Evolutionary conservation across 441 rosid species (phyloP), one percentile per base, ranked within the genome.

Genomic region (Macaranga tanarius): DNA sequence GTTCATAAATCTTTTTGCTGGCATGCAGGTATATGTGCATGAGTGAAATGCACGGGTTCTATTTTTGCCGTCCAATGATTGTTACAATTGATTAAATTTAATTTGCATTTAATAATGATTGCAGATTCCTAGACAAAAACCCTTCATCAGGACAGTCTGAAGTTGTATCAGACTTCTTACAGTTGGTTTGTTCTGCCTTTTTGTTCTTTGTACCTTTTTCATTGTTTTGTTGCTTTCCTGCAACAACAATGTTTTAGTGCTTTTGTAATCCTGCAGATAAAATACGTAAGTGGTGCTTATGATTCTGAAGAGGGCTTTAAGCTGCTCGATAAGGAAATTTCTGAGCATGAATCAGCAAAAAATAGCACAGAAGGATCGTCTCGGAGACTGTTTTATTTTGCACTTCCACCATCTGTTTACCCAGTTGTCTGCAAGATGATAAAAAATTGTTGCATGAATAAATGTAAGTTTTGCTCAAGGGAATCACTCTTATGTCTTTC

Each of bases 341-440:
- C 90, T 17, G 81, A 81, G 77, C 97, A 93, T 70, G 97, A 96
- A 81, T 38, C 71, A 38, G 88, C 93, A 3, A 93, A 82, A 76
- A 87, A 82, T 70, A 88, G 83, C 79, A 47, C 69, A 10, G 87
- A 90, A 82, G 98, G 92, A 65, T 84, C 95, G 74, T 90, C 96
- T 19, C 84, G 97, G 74, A 93, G 98, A 80, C 84, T 96, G 72
- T 96, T 96, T 81, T 96, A 96, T 79, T 80, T 93, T 67, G 99
- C 99, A 75, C 98, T 96, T 74, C 99, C 99, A 0, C 98, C 99
- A 10, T 92, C 99, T 31, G 96, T 96, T 20, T 96, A 96, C 84
- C 99, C 98, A 59, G 70, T 91, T 79, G 99, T 93, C 57, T 82
- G 89, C 91, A 90, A 78, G 87, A 90, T 96, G 99, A 93, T 96